Percentiles rank a stretch among this genome's conserved stretches.
phyloP scores from a whole-genome alignment of 2,329 filamentous ascomycete species.

The Scedosporium apiospermum region DNA sequence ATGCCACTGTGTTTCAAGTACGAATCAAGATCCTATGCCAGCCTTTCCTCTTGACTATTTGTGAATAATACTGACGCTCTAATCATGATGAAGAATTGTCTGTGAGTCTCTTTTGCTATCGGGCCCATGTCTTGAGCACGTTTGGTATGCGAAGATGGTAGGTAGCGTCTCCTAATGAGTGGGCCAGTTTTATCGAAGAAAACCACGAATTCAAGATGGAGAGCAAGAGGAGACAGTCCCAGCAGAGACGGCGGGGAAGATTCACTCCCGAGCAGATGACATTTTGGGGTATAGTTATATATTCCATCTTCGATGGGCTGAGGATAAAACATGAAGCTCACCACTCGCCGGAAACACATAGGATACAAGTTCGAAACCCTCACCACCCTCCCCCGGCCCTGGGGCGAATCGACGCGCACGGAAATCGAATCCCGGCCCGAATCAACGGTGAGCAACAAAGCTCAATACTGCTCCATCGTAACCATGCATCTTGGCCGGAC shows the following conservation, averaged over 20 bases:
- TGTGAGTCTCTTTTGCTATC: slow-evolving; percentile 30
- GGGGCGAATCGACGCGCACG: slow-evolving; percentile 62
- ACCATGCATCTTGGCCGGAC: slow-evolving; percentile 74
- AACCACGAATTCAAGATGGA: slow-evolving; percentile 65
- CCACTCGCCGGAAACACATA: slow-evolving; percentile 20
- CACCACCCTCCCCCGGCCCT: slow-evolving; percentile 63
- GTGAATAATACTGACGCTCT: neutral
- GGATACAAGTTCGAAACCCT: slow-evolving; percentile 96
- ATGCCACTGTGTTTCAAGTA: slow-evolving; percentile 84
- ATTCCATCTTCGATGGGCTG: neutral
- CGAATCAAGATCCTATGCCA: slow-evolving; percentile 22
- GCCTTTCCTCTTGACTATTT: neutral
- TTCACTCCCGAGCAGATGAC: slow-evolving; percentile 72
- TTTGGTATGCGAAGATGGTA: too few species aligned
- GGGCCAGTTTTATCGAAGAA: slow-evolving; percentile 77
- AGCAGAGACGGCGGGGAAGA: slow-evolving; percentile 29
- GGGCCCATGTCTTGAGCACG: neutral
- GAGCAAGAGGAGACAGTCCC: slow-evolving; percentile 45
- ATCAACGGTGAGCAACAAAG: slow-evolving; percentile 73
- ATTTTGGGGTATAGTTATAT: slow-evolving; percentile 63
- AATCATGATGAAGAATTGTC: slow-evolving; percentile 32
- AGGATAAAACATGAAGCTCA: neutral
- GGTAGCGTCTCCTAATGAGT: neutral
- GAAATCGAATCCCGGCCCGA: slow-evolving; percentile 69
- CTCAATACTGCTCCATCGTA: slow-evolving; percentile 93